These are phyloP conservation scores for Zygoascus sp. DNA, from an alignment of 1,139 yeast species.

Conservation along the genomic window DNA sequence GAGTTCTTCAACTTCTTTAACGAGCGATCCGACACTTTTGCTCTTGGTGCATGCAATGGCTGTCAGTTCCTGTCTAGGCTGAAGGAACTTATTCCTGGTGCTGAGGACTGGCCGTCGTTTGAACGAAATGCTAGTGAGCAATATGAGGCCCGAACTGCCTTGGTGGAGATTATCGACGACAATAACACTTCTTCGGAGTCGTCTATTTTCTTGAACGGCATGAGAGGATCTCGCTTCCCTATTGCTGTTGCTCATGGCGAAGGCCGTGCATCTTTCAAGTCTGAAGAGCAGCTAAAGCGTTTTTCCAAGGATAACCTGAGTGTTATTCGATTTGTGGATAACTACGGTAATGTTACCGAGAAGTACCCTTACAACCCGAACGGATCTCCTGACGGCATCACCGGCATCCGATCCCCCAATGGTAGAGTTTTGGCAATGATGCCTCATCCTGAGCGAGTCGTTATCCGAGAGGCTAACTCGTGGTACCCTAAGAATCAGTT, in stretches of 20 bases:
- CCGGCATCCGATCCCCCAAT: slow-evolving; percentile 84
- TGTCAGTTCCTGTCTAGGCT: slow-evolving; percentile 94
- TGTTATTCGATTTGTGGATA: slow-evolving; percentile 79
- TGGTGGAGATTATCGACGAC: slow-evolving; percentile 72
- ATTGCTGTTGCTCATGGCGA: slow-evolving; percentile 99
- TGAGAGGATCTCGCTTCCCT: slow-evolving; percentile 90
- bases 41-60: slow-evolving; percentile 99
- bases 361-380: slow-evolving; percentile 93
- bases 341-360: slow-evolving; percentile 79
- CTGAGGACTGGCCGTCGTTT: slow-evolving; percentile 95
- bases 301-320: slow-evolving; percentile 48
- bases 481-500: slow-evolving; percentile 66
- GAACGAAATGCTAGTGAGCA: slow-evolving; percentile 91
- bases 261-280: slow-evolving; percentile 77
- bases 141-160: slow-evolving; percentile 91
- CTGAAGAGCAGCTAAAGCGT: slow-evolving; percentile 41
- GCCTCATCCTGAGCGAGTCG: slow-evolving; percentile 99
- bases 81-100: slow-evolving; percentile 86
- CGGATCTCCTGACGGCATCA: slow-evolving; percentile 90
- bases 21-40: slow-evolving; percentile 85
- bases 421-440: slow-evolving; percentile 97
- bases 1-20: slow-evolving; percentile 80
- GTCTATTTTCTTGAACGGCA: slow-evolving; percentile 70
- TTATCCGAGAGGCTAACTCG: slow-evolving; percentile 82
- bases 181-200: slow-evolving; percentile 32